A percentile compares a stretch with the other conserved stretches of the same genome.
phyloP scores from a whole-genome alignment of 2,329 filamentous ascomycete genomes.

The Chaetoscypha palmicola region DNA sequence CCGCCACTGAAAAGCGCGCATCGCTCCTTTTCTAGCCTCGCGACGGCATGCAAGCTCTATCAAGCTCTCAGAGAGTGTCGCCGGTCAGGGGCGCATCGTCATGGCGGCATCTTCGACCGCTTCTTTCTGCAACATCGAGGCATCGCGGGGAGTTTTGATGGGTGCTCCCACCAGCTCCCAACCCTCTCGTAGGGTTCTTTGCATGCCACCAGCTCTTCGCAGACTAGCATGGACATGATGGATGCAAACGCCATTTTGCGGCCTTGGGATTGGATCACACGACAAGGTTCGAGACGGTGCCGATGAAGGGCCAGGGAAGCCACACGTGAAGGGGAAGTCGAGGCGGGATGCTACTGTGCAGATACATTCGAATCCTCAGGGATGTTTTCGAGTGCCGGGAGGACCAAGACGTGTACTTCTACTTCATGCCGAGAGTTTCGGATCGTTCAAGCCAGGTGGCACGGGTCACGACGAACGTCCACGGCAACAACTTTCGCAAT shows the following conservation, averaged over 20 bases:
- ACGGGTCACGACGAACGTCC: neutral
- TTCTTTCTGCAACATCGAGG: too few relatives aligned
- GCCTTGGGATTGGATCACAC: neutral
- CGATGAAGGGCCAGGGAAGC: neutral
- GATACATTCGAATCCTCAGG: too few relatives aligned
- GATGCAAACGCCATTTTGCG: neutral
- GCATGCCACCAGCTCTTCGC: neutral
- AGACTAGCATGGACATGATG: neutral
- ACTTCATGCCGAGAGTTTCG: neutral
- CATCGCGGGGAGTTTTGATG: too few relatives aligned
- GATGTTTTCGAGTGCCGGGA: neutral
- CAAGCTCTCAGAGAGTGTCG: neutral
- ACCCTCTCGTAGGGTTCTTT: too few relatives aligned
- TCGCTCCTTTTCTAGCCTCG: neutral
- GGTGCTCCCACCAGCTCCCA: too few relatives aligned
- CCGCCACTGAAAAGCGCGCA: neutral
- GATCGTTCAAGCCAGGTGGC: too few relatives aligned
- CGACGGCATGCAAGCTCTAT: neutral
- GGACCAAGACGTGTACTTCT: neutral
- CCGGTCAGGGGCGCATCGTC: neutral
- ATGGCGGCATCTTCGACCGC: neutral
- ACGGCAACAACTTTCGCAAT: neutral
- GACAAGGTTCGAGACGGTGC: neutral
- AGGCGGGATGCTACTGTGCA: too few relatives aligned
- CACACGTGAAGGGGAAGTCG: neutral